Conservation (phyloP, 495 filamentous ascomycete genomes). For the Lasiosphaeria hispida region DNA sequence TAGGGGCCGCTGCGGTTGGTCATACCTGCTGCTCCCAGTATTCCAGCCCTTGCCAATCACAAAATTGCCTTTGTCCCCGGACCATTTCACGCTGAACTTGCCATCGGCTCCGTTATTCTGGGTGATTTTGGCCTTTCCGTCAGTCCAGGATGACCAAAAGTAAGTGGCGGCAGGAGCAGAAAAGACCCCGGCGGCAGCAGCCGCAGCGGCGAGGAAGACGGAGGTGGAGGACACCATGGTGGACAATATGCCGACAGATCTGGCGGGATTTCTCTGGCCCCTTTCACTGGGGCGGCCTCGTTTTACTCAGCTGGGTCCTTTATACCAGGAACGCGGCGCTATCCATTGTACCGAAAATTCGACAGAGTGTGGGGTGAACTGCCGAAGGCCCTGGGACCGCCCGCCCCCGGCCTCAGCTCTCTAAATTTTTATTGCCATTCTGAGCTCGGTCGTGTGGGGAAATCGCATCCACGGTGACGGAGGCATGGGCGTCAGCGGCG, state of each 20-base stretch:
- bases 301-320: background rate
- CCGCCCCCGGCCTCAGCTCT: background rate
- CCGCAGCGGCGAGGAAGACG: background rate
- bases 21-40: constrained; percentile 40
- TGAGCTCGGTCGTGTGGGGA: constrained; percentile 9
- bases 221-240: constrained; percentile 1
- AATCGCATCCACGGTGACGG: background rate
- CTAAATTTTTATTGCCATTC: background rate
- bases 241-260: no score
- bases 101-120: constrained; percentile 60
- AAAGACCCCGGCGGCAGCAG: background rate
- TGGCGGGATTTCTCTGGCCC: no score
- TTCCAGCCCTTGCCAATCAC: constrained; percentile 66
- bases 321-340: background rate
- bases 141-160: constrained; percentile 67
- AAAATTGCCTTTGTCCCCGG: constrained; percentile 56
- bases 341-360: background rate
- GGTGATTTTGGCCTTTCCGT: constrained; percentile 52
- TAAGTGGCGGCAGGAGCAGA: constrained; percentile 34
- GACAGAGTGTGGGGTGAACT: background rate
- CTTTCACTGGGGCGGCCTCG: no score
- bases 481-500: background rate
- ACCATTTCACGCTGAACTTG: constrained; percentile 58
- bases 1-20: no score
- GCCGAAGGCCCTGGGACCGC: constrained; percentile 1